phyloP scores from a whole-genome alignment of 768 basidiomycete genomes.

The Crepidotus variabilis region DNA sequence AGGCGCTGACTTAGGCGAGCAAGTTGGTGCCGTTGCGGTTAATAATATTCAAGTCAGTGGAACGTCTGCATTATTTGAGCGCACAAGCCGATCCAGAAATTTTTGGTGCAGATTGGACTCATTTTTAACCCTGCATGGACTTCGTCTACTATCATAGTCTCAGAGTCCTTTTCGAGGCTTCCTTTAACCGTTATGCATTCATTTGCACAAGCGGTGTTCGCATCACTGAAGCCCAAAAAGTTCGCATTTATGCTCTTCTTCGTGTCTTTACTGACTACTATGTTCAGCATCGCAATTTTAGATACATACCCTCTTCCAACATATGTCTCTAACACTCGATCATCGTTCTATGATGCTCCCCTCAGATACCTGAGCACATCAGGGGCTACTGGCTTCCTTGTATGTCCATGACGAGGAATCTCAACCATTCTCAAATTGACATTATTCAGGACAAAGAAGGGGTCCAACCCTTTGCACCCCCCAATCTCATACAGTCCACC shows the following conservation, averaged over 20 bases:
- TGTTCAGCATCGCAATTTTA: conserved; percentile 41
- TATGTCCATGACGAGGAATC: conserved; percentile 9
- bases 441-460: conserved; percentile 24
- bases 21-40: conserved; percentile 41
- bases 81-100: not conserved
- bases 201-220: conserved; percentile 42
- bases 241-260: conserved; percentile 14
- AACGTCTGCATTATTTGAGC: not conserved
- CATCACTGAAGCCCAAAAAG: conserved; percentile 43
- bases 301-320: conserved; percentile 49
- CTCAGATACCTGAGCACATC: conserved; percentile 46
- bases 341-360: conserved; percentile 41
- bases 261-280: not conserved
- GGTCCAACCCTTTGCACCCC: conserved; percentile 42
- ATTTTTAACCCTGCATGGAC: conserved; percentile 50
- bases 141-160: conserved; percentile 41
- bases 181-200: conserved; percentile 48
- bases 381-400: conserved; percentile 13
- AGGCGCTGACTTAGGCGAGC: conserved; percentile 50
- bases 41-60: conserved; percentile 41
- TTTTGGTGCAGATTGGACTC: conserved; percentile 39
- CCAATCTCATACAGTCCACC: conserved; percentile 53
- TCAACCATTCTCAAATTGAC: not conserved
- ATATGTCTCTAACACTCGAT: conserved; percentile 37
- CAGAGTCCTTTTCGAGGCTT: conserved; percentile 45